Conservation (phyloP, 2,329 filamentous ascomycete genomes). For the Trichoderma semiorbis region DNA sequence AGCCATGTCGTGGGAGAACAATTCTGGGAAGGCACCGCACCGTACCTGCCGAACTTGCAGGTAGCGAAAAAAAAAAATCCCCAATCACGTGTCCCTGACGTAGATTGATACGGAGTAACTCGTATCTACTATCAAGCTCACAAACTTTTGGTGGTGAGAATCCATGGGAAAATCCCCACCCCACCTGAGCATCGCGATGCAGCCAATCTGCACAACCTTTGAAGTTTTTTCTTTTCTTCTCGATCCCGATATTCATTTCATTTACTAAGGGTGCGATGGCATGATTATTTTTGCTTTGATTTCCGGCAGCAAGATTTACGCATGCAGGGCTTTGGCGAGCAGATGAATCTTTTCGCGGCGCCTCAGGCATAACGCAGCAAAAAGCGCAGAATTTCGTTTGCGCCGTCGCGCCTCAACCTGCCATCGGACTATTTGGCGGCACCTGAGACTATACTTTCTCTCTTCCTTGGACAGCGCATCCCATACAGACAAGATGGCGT, state of each 20-base stretch:
- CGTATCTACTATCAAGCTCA: no score
- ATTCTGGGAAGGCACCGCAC: no score
- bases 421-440: background rate
- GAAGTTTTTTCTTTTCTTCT: background rate
- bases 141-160: background rate
- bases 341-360: background rate
- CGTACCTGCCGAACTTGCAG: no score
- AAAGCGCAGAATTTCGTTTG: background rate
- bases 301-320: background rate
- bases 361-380: background rate
- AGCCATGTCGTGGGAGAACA: no score
- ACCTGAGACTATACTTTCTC: background rate
- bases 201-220: background rate
- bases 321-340: background rate
- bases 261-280: background rate
- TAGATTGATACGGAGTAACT: no score
- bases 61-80: no score
- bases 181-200: background rate
- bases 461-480: background rate
- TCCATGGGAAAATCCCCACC: background rate
- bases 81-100: background rate
- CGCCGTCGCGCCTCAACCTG: background rate
- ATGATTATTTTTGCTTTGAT: background rate
- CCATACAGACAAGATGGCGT: constrained; percentile 33
- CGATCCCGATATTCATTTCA: background rate